Conservation (phyloP, 164 flowering plant genomes). For the Brasenia schreberi region DNA sequence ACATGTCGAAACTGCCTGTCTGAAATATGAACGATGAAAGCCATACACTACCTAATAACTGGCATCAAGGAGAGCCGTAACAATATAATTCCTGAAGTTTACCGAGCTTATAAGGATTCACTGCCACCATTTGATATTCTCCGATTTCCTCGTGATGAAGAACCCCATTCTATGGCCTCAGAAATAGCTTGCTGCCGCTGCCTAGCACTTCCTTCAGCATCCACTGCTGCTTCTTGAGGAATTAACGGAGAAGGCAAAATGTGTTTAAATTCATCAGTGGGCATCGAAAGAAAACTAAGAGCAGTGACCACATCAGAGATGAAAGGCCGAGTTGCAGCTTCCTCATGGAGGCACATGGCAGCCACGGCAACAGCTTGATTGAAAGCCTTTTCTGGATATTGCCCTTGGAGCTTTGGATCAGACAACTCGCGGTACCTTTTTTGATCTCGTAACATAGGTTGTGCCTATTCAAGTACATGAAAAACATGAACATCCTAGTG, state of each 20-base stretch:
- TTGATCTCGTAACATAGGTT: conserved; percentile 38
- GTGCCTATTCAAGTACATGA: too few species aligned
- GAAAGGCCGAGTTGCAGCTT: conserved; percentile 35
- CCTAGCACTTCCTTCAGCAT: conserved; percentile 7
- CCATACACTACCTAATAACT: too few species aligned
- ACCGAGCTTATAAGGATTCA: too few species aligned
- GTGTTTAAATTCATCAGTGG: neutral
- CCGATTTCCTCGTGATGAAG: conserved; percentile 14
- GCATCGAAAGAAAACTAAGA: conserved; percentile 29
- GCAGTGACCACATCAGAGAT: conserved; percentile 44
- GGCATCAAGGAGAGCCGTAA: too few species aligned
- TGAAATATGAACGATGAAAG: too few species aligned
- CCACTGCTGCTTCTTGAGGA: conserved; percentile 1
- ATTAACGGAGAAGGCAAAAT: conserved; percentile 9
- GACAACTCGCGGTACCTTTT: conserved; percentile 40
- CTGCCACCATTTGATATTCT: too few species aligned
- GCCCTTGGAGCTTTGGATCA: conserved; percentile 37
- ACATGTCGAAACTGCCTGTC: too few species aligned
- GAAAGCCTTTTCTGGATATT: conserved; percentile 32
- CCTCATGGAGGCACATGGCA: conserved; percentile 63
- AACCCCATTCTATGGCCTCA: conserved; percentile 34
- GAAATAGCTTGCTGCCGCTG: conserved; percentile 25
- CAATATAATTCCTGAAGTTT: too few species aligned
- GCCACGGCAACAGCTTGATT: conserved; percentile 59
- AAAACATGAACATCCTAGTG: too few species aligned